phyloP scores from a whole-genome alignment of 2,329 filamentous ascomycete species.

The Trichoderma simmonsii region DNA sequence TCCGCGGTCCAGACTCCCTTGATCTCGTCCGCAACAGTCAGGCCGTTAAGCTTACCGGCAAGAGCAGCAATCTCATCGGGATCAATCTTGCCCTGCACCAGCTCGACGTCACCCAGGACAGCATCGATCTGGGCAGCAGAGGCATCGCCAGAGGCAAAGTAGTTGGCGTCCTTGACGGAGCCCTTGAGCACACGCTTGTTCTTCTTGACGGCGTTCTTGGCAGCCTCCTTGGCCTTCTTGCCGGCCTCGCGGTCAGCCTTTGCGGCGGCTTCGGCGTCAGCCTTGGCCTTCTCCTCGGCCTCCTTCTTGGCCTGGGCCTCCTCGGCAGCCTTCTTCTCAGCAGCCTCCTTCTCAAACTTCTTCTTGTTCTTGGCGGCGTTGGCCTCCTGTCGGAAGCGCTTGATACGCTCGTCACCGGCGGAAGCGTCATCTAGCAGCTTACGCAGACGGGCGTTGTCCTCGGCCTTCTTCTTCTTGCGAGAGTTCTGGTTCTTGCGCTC shows the following conservation, averaged over 20 bases:
- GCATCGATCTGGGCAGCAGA: constrained; percentile 76
- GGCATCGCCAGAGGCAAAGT: constrained; percentile 74
- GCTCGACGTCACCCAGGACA: constrained; percentile 81
- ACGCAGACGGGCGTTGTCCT: constrained; percentile 88
- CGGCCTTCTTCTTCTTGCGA: constrained; percentile 98
- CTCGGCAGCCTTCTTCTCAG: constrained; percentile 81
- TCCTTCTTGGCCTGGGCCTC: constrained; percentile 81
- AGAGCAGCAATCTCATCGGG: constrained; percentile 84
- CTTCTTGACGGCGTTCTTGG: constrained; percentile 99
- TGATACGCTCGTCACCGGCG: constrained; percentile 88
- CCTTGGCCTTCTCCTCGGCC: constrained; percentile 73
- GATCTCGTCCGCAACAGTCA: constrained; percentile 79
- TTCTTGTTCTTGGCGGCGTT: constrained; percentile 97
- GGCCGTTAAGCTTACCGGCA: constrained; percentile 72
- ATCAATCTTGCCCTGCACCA: constrained; percentile 83
- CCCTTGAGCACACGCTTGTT: constrained; percentile 97
- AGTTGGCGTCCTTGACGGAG: constrained; percentile 96
- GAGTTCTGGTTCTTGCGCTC: constrained; percentile 98
- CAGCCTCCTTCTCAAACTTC: constrained; percentile 83
- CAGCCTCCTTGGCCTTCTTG: constrained; percentile 98
- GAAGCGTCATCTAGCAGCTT: constrained; percentile 85
- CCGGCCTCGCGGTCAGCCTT: constrained; percentile 77
- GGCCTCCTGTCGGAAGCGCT: constrained; percentile 90
- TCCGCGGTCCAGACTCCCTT: constrained; percentile 79
- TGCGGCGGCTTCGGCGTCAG: constrained; percentile 81